Conservation (phyloP, 2,329 filamentous ascomycete genomes). For the Trichoderma polysporum region DNA sequence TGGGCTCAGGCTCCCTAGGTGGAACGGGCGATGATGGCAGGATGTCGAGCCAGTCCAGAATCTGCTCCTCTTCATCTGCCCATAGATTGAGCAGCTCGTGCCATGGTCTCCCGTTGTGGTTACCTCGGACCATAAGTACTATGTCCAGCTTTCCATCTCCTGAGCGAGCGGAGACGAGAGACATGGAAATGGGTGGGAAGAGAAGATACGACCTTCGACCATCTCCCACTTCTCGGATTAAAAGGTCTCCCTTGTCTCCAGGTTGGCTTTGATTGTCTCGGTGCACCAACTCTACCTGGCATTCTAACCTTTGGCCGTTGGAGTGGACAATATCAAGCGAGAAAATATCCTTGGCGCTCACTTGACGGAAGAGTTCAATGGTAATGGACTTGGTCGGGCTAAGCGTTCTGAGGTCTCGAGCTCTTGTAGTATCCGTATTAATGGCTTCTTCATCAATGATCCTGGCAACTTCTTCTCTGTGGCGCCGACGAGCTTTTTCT, state of each 20-base stretch:
- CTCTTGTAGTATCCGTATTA: constrained; percentile 76
- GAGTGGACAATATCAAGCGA: constrained; percentile 83
- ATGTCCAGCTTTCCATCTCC: constrained; percentile 71
- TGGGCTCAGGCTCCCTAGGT: constrained; percentile 41
- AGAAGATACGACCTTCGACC: constrained; percentile 75
- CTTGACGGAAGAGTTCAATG: constrained; percentile 76
- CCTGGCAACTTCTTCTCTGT: constrained; percentile 67
- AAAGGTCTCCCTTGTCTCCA: constrained; percentile 73
- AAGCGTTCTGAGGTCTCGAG: constrained; percentile 76
- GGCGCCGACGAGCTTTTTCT: constrained; percentile 67
- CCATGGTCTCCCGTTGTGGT: constrained; percentile 67
- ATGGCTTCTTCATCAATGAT: constrained; percentile 80
- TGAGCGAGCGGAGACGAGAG: constrained; percentile 73
- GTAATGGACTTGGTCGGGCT: constrained; percentile 66
- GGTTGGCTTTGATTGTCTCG: constrained; percentile 73
- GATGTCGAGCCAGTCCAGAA: constrained; percentile 84
- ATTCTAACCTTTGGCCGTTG: constrained; percentile 84
- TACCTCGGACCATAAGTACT: constrained; percentile 82
- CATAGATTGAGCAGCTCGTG: constrained; percentile 78
- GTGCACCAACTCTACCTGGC: constrained; percentile 81
- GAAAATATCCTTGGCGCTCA: constrained; percentile 88
- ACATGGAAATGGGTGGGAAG: constrained; percentile 80
- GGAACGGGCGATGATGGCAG: constrained; percentile 57
- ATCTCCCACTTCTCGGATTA: constrained; percentile 86
- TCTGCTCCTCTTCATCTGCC: constrained; percentile 73